phyloP scores from a whole-genome alignment of 495 filamentous ascomycete species.

The Penicillium canariense region DNA sequence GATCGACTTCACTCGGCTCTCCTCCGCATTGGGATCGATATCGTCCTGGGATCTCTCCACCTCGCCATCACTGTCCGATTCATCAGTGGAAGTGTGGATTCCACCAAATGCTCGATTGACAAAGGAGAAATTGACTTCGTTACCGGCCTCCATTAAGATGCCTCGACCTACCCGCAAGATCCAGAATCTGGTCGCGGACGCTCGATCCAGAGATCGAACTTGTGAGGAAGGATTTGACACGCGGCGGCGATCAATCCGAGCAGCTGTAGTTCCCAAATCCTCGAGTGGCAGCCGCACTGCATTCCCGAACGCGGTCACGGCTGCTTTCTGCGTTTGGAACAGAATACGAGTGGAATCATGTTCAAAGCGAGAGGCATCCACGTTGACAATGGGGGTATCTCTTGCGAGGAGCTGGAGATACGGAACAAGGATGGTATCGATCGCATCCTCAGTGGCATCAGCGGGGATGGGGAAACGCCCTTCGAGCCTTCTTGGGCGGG shows the following conservation, averaged over 20 bases:
- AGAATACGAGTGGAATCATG: conserved; percentile 50
- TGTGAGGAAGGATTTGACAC: conserved; percentile 21
- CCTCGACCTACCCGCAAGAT: conserved; percentile 59
- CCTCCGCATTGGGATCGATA: conserved; percentile 40
- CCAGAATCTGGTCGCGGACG: conserved; percentile 56
- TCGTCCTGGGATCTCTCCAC: conserved; percentile 45
- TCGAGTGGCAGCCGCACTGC: conserved; percentile 52
- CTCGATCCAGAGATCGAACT: conserved; percentile 34
- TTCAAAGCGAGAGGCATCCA: conserved; percentile 61
- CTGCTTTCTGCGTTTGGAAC: conserved; percentile 54
- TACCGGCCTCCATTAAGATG: conserved; percentile 59
- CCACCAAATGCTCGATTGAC: conserved; percentile 66
- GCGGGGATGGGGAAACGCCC: conserved; percentile 52
- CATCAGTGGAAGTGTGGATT: conserved; percentile 37
- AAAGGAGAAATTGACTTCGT: conserved; percentile 55
- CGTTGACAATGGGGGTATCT: conserved; percentile 49
- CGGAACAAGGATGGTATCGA: conserved; percentile 57
- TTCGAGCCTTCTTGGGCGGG: conserved; percentile 30
- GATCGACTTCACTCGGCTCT: conserved; percentile 37
- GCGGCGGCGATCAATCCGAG: conserved; percentile 28
- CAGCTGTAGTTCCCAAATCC: conserved; percentile 37
- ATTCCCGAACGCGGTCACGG: conserved; percentile 55
- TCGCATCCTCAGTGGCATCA: conserved; percentile 47
- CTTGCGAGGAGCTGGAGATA: conserved; percentile 54
- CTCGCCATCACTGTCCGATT: conserved; percentile 36